These are phyloP conservation scores for sweet orange (Citrus sinensis) DNA, from an alignment of 345 rosid genomes.

Conservation along the genomic window DNA sequence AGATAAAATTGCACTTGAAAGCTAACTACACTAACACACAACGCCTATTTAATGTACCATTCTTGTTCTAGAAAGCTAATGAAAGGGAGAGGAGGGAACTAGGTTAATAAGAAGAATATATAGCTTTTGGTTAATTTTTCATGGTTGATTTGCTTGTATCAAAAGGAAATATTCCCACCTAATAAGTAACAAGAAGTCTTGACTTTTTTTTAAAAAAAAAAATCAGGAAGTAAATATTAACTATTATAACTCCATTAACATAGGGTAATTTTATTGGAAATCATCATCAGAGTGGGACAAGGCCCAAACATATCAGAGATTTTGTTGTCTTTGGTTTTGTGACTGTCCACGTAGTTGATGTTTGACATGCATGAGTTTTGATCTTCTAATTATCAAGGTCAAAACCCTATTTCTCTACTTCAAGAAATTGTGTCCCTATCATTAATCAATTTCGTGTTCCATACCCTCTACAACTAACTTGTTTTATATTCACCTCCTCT, in stretches of 20 bases:
- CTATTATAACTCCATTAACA: neutral
- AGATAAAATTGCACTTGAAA: neutral
- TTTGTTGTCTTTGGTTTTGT: conserved; percentile 12
- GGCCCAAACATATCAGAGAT: neutral
- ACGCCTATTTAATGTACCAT: neutral
- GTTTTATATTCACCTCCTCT: conserved; percentile 18
- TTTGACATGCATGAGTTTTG: conserved; percentile 18
- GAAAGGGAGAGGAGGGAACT: neutral
- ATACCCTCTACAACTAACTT: conserved; percentile 27
- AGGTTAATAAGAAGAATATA: conserved; percentile 4
- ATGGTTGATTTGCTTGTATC: conserved; percentile 17
- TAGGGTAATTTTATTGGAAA: neutral
- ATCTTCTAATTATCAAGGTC: conserved; percentile 15
- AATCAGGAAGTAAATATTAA: neutral
- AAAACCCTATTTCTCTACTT: conserved; percentile 18
- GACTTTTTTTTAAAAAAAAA: conserved; percentile 10
- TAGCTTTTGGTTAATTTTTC: conserved; percentile 1
- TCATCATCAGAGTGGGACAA: conserved; percentile 15
- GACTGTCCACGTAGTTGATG: conserved; percentile 9
- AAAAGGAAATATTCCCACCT: conserved; percentile 26
- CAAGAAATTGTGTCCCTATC: conserved; percentile 6
- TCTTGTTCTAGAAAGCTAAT: neutral
- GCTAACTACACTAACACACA: neutral
- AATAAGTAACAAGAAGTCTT: conserved; percentile 40
- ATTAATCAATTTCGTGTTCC: conserved; percentile 26